A percentile compares a stretch with the other conserved stretches of the same genome.
Conservation (phyloP, 805 yeast species). For the Pichia thaimueangensis region DNA sequence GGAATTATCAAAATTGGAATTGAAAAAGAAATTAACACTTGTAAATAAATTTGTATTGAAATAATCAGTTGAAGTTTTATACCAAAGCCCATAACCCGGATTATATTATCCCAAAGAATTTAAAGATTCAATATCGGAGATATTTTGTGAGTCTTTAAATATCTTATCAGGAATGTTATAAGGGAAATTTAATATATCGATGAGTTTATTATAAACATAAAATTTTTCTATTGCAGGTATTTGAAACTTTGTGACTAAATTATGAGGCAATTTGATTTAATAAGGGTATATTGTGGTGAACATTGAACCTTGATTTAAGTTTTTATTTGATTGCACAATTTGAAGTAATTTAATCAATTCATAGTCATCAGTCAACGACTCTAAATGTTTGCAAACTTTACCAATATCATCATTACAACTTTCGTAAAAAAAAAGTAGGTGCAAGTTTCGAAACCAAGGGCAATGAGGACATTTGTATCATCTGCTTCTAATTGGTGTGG, state of each 20-base stretch:
- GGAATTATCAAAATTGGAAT: constrained; percentile 69
- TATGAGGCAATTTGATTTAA: constrained; percentile 3
- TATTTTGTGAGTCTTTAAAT: neutral
- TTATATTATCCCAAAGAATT: constrained; percentile 10
- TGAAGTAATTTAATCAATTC: too few species aligned
- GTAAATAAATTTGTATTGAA: neutral
- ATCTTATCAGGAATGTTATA: constrained; percentile 2
- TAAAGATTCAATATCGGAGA: neutral
- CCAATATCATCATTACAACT: constrained; percentile 1
- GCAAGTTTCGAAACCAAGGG: constrained; percentile 4
- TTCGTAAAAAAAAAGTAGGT: constrained; percentile 2
- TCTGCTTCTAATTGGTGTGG: neutral
- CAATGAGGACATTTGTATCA: neutral
- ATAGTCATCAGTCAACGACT: too few species aligned
- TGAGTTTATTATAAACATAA: constrained; percentile 1
- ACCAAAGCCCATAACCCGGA: constrained; percentile 49
- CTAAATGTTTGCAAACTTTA: neutral
- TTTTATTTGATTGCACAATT: too few species aligned
- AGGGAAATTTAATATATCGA: neutral
- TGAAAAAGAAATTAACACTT: constrained; percentile 62
- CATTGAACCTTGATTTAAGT: too few species aligned
- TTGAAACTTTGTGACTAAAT: neutral
- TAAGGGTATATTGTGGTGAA: constrained; percentile 5
- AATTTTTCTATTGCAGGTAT: constrained; percentile 2
- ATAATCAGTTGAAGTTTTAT: constrained; percentile 25